A percentile compares a stretch with the other conserved stretches of the same genome.
Conservation (phyloP, 2,329 filamentous ascomycete species). For the Sporothrix humicola region DNA sequence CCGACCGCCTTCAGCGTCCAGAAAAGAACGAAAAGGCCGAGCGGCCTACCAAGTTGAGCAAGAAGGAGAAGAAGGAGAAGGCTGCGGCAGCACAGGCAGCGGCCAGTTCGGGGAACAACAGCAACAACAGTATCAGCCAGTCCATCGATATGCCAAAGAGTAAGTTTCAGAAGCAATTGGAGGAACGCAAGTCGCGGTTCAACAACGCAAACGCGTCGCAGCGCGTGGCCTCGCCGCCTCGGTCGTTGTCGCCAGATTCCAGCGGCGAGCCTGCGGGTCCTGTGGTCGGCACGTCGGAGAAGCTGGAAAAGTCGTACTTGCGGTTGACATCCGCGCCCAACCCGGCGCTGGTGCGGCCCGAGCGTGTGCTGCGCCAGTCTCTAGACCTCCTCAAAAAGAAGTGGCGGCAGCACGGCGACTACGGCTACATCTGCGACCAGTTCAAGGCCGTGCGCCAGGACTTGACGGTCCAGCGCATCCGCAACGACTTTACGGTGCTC, state of each 20-base stretch:
- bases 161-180: conserved; percentile 88
- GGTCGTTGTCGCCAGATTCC: conserved; percentile 53
- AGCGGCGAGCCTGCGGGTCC: conserved; percentile 64
- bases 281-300: conserved; percentile 82
- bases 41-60: conserved; percentile 33
- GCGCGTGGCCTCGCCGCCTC: conserved; percentile 47
- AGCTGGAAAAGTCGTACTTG: conserved; percentile 91
- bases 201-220: conserved; percentile 56
- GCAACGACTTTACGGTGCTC: conserved; percentile 92
- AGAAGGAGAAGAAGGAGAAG: conserved; percentile 36
- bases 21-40: conserved; percentile 54
- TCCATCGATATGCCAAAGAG: conserved; percentile 56
- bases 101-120: neutral
- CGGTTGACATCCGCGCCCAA: conserved; percentile 90
- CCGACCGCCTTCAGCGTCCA: conserved; percentile 71
- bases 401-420: conserved; percentile 92
- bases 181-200: conserved; percentile 89
- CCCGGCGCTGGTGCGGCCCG: conserved; percentile 84
- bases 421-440: conserved; percentile 97
- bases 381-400: conserved; percentile 90
- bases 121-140: conserved; percentile 38
- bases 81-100: conserved; percentile 15
- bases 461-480: conserved; percentile 95
- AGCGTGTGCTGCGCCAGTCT: conserved; percentile 79
- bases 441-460: conserved; percentile 99